Conservation (phyloP, 2,329 filamentous ascomycete genomes). For the Botrytis galanthina region DNA sequence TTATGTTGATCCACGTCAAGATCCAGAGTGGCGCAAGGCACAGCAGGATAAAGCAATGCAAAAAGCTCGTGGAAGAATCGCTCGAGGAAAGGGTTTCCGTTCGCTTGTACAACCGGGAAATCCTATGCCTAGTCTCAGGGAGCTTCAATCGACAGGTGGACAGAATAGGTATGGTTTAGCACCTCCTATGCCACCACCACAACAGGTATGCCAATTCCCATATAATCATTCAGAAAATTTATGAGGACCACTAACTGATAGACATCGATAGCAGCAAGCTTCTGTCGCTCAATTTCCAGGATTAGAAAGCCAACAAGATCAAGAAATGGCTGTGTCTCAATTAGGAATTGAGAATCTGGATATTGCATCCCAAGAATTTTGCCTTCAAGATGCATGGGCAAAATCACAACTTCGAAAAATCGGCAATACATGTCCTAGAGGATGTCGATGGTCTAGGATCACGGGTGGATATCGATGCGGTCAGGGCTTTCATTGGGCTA, state of each 20-base stretch:
- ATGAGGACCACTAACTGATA: background rate
- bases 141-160: background rate
- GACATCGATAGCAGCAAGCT: background rate
- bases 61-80: background rate
- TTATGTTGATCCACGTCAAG: background rate
- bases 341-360: background rate
- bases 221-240: background rate
- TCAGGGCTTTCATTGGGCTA: background rate
- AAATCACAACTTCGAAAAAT: conserved; percentile 1
- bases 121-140: background rate
- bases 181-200: background rate
- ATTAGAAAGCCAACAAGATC: background rate
- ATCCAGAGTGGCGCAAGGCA: background rate
- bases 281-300: background rate
- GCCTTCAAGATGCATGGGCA: background rate
- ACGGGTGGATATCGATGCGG: conserved; percentile 2
- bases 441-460: background rate
- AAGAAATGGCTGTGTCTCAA: background rate
- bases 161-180: background rate
- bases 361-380: background rate
- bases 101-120: background rate
- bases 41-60: background rate
- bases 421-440: background rate
- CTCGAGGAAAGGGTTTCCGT: background rate
- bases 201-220: background rate